These are phyloP conservation scores for Cyathus striatus DNA, from an alignment of 768 basidiomycete species.

Conservation along the genomic window DNA sequence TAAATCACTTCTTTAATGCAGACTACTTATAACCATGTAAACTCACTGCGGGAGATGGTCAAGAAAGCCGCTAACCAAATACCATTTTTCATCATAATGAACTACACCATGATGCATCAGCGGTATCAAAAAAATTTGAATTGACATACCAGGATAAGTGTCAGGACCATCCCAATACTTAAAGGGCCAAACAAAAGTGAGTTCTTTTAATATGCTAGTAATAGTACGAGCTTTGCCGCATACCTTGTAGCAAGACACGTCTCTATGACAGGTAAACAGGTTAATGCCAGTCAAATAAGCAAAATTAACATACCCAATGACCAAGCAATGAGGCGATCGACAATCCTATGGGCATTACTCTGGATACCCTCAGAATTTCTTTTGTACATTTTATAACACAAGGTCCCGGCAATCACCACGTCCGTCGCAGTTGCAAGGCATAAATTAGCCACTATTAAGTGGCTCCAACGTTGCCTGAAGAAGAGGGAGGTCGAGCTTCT, in stretches of 20 bases:
- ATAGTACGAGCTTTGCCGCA: not conserved
- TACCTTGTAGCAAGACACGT: not conserved
- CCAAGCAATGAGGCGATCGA: slow-evolving; percentile 3
- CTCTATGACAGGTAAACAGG: not conserved
- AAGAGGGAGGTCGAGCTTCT: not conserved
- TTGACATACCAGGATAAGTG: not conserved
- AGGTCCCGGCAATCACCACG: not conserved
- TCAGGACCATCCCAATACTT: slow-evolving; percentile 1
- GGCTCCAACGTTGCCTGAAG: not conserved
- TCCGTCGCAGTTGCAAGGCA: not conserved
- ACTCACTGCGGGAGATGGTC: slow-evolving; percentile 1
- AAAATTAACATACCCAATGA: not conserved
- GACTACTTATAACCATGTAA: not conserved
- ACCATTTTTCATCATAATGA: not conserved
- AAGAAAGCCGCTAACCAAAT: slow-evolving; percentile 1
- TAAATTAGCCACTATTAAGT: not conserved
- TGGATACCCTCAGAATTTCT: not conserved
- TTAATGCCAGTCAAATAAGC: too few relatives aligned
- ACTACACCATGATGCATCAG: not conserved
- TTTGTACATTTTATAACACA: not conserved
- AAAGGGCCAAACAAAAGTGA: not conserved
- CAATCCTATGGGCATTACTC: not conserved
- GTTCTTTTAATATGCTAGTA: not conserved
- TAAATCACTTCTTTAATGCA: not conserved
- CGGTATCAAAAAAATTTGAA: not conserved